These are phyloP conservation scores for Tylopilus vinaceipallidus DNA, from an alignment of 768 basidiomycete genomes.

Conservation along the genomic window DNA sequence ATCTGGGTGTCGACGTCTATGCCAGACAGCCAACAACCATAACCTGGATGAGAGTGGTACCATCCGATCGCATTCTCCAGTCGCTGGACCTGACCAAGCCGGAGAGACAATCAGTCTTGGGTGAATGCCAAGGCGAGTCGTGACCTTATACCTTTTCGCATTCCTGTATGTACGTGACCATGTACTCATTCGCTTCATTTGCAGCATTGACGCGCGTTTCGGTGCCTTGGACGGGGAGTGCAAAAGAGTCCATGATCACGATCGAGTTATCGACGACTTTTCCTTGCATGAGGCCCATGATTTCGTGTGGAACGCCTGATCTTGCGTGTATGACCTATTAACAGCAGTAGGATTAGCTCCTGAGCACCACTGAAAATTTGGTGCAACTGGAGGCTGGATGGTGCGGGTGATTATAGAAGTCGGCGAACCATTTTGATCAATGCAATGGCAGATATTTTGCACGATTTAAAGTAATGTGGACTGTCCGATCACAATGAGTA, in stretches of 20 bases:
- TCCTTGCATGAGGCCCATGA: conserved; percentile 99
- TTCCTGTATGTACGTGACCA: conserved; percentile 88
- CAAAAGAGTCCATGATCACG: conserved; percentile 94
- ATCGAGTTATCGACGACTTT: conserved; percentile 79
- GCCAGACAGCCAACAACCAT: conserved; percentile 98
- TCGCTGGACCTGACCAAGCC: conserved; percentile 62
- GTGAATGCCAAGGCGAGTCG: not conserved
- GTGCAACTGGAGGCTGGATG: too few relatives aligned
- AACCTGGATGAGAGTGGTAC: conserved; percentile 99
- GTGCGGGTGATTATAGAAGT: not conserved
- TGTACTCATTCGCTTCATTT: conserved; percentile 95
- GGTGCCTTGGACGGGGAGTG: conserved; percentile 95
- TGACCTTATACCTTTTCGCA: conserved; percentile 64
- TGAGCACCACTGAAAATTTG: not conserved
- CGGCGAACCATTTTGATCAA: conserved; percentile 85
- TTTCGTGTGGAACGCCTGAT: conserved; percentile 96
- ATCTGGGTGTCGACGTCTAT: conserved; percentile 98
- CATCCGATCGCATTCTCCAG: conserved; percentile 91
- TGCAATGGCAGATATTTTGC: conserved; percentile 93
- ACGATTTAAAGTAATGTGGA: conserved; percentile 81
- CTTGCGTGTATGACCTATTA: conserved; percentile 94
- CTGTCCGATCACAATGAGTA: conserved; percentile 35
- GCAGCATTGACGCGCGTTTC: conserved; percentile 97
- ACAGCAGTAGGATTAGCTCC: not conserved
- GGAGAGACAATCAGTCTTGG: not conserved